Base-by-base conservation (phyloP, 495 filamentous ascomycete species). In the Penicillium coprophilum region DNA sequence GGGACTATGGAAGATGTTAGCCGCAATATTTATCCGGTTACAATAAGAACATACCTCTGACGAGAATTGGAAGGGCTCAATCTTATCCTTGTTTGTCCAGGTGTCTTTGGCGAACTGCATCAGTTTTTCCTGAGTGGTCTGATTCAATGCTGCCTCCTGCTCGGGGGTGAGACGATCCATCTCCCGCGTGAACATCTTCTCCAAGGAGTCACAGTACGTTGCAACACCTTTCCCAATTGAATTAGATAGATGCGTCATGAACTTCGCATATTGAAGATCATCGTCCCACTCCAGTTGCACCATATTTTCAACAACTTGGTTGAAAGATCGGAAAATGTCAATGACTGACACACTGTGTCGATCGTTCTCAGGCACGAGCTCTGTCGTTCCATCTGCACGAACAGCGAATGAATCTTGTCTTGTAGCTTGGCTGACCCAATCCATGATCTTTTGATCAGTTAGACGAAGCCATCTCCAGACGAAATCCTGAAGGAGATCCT, bases 11-110 rank as follows among this genome's bases (percentile, higher is more conserved):
- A 20, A 19, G 39, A 34, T 46, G 56, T 54, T 19, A 55, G 49
- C 66, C 10, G 38, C 67, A 45, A 36, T 49, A 28, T 11, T 31
- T 7, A 21, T 10, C 27, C 19, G 32, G 10, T n/a, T 32, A 15
- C 23, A 40, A 24, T 28, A 27, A 45, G 9, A 12, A 59, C 56
- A 47, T 73, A 95, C 92, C 87, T 96, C 88, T 3, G 91, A 89
- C 58, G 88, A 91, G 77, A 99, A 99, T 64, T 97, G 93, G 72
- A 97, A 99, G 5, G 95, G 95, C 63, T 99, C 94, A 20, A 96
- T 87, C 67, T 90, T 97, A 54, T 97, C 92, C 66, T 90, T 94
- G 55, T 87, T 90, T 50, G 83, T 87, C 90, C 91, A 96, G n/a
- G 90, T 89, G 66, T 96, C 93, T 70, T 95, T 96, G 1, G 95